Evolutionary conservation across 768 basidiomycete genomes (phyloP).

Genomic region (Rhodotorula taiwanensis): DNA sequence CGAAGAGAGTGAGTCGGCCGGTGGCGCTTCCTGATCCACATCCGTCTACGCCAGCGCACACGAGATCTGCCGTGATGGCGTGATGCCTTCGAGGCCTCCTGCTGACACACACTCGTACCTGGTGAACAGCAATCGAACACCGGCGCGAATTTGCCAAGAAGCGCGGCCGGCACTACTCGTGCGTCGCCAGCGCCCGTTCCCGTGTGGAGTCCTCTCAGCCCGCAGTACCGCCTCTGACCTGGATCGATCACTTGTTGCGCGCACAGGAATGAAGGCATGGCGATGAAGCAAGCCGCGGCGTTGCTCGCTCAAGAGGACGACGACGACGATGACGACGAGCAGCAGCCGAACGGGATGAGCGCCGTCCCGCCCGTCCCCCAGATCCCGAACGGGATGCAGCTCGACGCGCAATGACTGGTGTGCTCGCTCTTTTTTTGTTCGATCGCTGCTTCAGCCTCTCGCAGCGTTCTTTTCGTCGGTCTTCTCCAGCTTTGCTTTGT

Average conservation of each 20-base stretch:
- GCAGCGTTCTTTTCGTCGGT: too few relatives aligned
- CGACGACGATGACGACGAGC: constrained; percentile 5
- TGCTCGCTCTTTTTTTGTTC: too few relatives aligned
- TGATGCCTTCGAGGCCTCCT: too few relatives aligned
- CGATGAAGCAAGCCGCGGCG: constrained; percentile 31
- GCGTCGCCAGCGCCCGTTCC: background rate
- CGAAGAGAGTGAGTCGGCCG: constrained; percentile 32
- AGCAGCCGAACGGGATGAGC: background rate
- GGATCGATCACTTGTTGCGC: too few relatives aligned
- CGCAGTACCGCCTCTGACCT: background rate
- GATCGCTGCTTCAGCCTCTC: too few relatives aligned
- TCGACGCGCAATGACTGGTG: background rate
- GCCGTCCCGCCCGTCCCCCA: constrained; percentile 17
- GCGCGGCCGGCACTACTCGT: constrained; percentile 30
- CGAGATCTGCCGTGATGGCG: too few relatives aligned
- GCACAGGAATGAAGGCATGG: constrained; percentile 3
- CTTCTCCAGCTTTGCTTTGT: too few relatives aligned
- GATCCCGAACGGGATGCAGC: constrained; percentile 8
- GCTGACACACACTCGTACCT: too few relatives aligned
- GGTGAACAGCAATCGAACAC: constrained; percentile 27
- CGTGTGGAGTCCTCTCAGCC: background rate
- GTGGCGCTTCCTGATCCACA: too few relatives aligned
- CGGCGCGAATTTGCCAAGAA: constrained; percentile 26
- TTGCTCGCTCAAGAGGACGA: constrained; percentile 24
- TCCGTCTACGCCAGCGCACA: too few relatives aligned